Percentiles rank a stretch among this genome's conserved stretches.
phyloP scores from a whole-genome alignment of 2,329 filamentous ascomycete species.

The Xylariaceae sp. region DNA sequence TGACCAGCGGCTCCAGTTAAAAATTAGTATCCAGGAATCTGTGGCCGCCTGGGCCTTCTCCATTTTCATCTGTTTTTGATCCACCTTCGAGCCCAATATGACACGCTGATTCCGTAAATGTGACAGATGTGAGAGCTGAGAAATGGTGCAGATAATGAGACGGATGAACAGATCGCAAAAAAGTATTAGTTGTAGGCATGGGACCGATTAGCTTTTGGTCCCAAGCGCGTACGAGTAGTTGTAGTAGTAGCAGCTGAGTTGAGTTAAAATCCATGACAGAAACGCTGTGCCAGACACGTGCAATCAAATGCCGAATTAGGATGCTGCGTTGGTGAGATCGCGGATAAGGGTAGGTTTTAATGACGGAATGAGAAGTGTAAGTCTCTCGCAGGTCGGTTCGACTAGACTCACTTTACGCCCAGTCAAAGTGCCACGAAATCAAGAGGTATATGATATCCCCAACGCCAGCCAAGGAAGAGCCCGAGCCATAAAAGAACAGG shows the following conservation, averaged over 20 bases:
- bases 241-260: not conserved
- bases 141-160: slow-evolving; percentile 21
- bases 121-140: slow-evolving; percentile 22
- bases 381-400: slow-evolving; percentile 26
- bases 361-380: slow-evolving; percentile 34
- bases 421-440: slow-evolving; percentile 26
- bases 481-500: slow-evolving; percentile 18
- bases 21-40: slow-evolving; percentile 35
- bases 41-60: slow-evolving; percentile 38
- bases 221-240: too few species aligned
- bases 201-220: too few species aligned
- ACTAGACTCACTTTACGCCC: slow-evolving; percentile 20
- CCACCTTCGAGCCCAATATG: slow-evolving; percentile 29
- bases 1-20: slow-evolving; percentile 28
- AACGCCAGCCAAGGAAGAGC: slow-evolving; percentile 30
- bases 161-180: slow-evolving; percentile 22
- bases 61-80: slow-evolving; percentile 34
- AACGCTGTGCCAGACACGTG: slow-evolving; percentile 62
- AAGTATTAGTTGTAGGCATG: slow-evolving; percentile 22
- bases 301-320: slow-evolving; percentile 50
- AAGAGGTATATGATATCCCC: slow-evolving; percentile 34
- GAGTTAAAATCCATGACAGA: slow-evolving; percentile 38
- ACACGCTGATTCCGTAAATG: slow-evolving; percentile 32
- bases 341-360: slow-evolving; percentile 38
- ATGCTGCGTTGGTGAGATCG: slow-evolving; percentile 59